Evolutionary conservation across 1,284 basidiomycete genomes (phyloP).

Genomic region (Ustilago xerochloae): DNA sequence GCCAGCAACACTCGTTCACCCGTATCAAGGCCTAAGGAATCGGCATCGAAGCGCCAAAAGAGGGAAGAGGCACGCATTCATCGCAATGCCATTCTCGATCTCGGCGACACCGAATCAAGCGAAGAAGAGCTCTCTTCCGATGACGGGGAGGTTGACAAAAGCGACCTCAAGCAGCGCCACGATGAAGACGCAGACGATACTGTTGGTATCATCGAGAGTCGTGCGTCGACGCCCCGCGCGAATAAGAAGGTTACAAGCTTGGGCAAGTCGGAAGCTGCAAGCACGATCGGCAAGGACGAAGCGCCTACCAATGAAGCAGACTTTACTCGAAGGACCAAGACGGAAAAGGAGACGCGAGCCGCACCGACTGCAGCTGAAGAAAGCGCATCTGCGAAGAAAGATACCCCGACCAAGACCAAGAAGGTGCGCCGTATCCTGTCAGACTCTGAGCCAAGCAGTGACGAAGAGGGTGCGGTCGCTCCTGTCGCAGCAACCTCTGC

Average conservation of each 20-base stretch:
- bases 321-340: too few species aligned
- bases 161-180: not conserved
- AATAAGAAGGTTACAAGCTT: not conserved
- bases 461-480: slow-evolving; percentile 13
- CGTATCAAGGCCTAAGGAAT: slow-evolving; percentile 21
- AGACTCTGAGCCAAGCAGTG: slow-evolving; percentile 32
- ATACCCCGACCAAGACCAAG: slow-evolving; percentile 28
- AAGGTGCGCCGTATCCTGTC: slow-evolving; percentile 41
- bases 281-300: not conserved
- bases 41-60: slow-evolving; percentile 33
- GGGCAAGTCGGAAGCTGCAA: not conserved
- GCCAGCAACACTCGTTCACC: slow-evolving; percentile 11
- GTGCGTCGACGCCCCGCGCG: slow-evolving; percentile 23
- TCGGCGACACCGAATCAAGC: slow-evolving; percentile 49
- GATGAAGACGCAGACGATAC: slow-evolving; percentile 15
- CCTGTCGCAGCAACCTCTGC: not conserved
- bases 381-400: slow-evolving; percentile 16
- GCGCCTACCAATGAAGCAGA: not conserved
- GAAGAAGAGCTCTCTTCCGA: slow-evolving; percentile 21
- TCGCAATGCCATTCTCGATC: slow-evolving; percentile 44
- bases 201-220: slow-evolving; percentile 11
- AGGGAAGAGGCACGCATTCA: slow-evolving; percentile 38
- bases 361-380: slow-evolving; percentile 13
- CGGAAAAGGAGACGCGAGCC: slow-evolving; percentile 22
- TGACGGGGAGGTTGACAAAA: not conserved